Base-by-base conservation (phyloP, 2,329 filamentous ascomycete species). In the Aotearoamyces nothofagi region DNA sequence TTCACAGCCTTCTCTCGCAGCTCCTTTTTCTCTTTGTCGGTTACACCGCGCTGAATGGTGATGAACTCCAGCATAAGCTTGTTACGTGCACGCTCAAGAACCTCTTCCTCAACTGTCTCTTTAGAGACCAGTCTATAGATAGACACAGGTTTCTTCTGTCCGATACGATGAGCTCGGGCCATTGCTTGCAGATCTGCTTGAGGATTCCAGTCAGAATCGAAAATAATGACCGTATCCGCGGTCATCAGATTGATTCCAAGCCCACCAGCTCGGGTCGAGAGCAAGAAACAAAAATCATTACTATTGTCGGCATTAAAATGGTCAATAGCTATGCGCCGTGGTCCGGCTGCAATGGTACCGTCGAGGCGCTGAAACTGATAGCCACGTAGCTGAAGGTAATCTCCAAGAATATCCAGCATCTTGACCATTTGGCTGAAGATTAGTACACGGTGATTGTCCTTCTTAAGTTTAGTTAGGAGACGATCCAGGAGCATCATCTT, bases 371-470 rank as follows among this genome's bases (percentile, higher is more conserved):
- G 92, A 48, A 90, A 96, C 34, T 90, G 76, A 53, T 96, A 92
- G n/a, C 86, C 84, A 37, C 90, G 78, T 30, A 90, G 69, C 29
- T 83, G 80, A 39, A 96, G 70, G 49, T 98, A 98, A 45, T 98
- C 87, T 25, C 83, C 82, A 2, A 98, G 65, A 30, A 98, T 90
- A 46, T 98, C 86, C 13, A 98, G 68, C 80, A 98, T 96, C 50
- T 83, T 92, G 19, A 98, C 92, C 90, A 98, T 98, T 51, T 98
- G 90, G 51, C 87, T 96, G 61, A 98, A 98, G 39, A 98, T 96
- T 38, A 98, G 60, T 9, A 98, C 92, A 31, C 90, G 81, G 54
- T 98, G 90, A 26, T 82, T 83, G 46, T 98, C 90, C 41, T 78
- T 81, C 52, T 79, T 93, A 40, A 98, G 59, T 55, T 98, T 98